Evolutionary conservation across 2,329 filamentous ascomycete genomes (phyloP).

Genomic region (Pyrenochaeta sp.): DNA sequence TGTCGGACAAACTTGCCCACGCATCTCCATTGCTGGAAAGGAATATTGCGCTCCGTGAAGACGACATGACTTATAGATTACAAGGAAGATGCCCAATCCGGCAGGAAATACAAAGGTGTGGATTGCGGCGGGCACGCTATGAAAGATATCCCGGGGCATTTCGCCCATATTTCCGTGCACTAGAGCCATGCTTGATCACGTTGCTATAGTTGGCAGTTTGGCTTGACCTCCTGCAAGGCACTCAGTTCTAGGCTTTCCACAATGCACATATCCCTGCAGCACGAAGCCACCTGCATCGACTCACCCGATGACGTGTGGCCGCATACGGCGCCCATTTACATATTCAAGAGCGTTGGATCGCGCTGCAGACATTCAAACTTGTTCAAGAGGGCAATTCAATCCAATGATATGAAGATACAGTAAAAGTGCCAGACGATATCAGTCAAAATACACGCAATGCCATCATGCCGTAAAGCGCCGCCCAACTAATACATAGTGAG

Average conservation of each 20-base stretch:
- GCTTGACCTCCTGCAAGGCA: background rate
- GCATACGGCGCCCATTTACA: background rate
- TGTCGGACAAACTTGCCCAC: background rate
- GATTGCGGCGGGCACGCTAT: conserved; percentile 19
- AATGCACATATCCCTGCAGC: background rate
- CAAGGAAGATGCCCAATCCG: conserved; percentile 5
- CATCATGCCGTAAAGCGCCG: too few relatives aligned
- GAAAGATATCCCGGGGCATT: conserved; percentile 11
- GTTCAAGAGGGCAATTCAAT: too few relatives aligned
- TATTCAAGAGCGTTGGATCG: background rate
- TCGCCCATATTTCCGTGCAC: background rate
- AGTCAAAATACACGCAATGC: too few relatives aligned
- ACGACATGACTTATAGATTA: background rate
- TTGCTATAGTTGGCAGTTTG: background rate
- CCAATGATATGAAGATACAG: too few relatives aligned
- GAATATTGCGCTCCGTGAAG: background rate
- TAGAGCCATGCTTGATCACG: background rate
- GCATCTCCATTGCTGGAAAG: background rate
- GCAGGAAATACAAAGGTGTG: conserved; percentile 8
- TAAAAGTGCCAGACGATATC: too few relatives aligned
- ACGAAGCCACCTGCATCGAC: background rate
- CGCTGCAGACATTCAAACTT: too few relatives aligned
- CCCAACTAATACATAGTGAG: background rate
- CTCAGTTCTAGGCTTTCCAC: background rate
- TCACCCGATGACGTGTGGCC: background rate